Percentiles rank a stretch among this genome's conserved stretches.
Evolutionary conservation across 2,329 filamentous ascomycete genomes (phyloP).

Genomic region (Sarocladium strictum): DNA sequence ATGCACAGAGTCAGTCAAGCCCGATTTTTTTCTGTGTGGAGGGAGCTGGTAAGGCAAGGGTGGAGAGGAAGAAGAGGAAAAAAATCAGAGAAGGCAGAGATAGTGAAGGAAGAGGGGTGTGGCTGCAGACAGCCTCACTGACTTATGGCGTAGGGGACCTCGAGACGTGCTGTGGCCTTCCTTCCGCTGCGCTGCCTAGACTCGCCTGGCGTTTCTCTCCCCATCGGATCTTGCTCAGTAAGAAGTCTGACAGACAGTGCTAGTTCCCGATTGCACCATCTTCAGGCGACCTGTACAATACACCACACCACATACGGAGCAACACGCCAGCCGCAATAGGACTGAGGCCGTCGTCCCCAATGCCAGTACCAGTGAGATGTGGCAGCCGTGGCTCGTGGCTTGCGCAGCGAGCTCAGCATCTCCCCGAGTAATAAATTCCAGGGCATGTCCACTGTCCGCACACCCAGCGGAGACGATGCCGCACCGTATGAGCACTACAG

Average conservation of each 20-base stretch:
- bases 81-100: neutral
- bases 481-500: neutral
- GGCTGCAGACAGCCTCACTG: neutral
- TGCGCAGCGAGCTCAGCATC: neutral
- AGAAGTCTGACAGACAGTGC: no score
- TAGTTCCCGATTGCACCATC: neutral
- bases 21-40: neutral
- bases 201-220: no score
- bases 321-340: neutral
- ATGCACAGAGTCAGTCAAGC: neutral
- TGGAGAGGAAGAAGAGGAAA: neutral
- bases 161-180: neutral
- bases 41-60: neutral
- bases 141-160: neutral
- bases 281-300: neutral
- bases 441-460: neutral
- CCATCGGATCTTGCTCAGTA: no score
- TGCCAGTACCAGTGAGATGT: neutral
- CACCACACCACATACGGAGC: neutral
- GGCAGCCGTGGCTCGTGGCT: neutral
- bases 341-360: neutral
- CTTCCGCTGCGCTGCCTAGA: neutral
- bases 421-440: slow-evolving; percentile 3
- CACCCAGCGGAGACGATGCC: slow-evolving; percentile 1
- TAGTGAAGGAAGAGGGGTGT: neutral